Evolutionary conservation across 345 rosid species (phyloP), one percentile per base, ranked within the genome.

Genomic region (Syzygium aromaticum): DNA sequence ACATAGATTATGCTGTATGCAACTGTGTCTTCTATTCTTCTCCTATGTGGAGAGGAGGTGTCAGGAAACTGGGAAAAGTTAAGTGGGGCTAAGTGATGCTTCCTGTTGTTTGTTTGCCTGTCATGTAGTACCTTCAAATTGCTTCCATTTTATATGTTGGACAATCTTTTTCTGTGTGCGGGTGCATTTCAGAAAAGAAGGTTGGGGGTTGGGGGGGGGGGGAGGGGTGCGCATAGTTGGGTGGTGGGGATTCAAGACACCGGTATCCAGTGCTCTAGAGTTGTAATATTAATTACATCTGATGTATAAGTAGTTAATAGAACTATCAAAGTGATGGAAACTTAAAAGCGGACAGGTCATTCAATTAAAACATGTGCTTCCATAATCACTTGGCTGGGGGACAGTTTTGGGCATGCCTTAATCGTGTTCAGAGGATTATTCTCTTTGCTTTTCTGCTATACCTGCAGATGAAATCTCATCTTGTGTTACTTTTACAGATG

Each of bases 401-500:
- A 33, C 33, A 73, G 82, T 73, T 73, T 73, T 0, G 3, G 49
- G 53, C 56, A 40, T 57, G n/a, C 53, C 43, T 28, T 19, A 11
- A n/a, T 28, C 22, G 14, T 4, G 59, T 21, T 6, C 67, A 64
- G 46, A 52, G 7, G 54, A 51, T 30, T 52, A 53, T 86, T 54
- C 67, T n/a, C 53, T 28, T 23, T 17, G 51, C 40, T 82, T 84
- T 43, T 85, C 73, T 90, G 27, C 30, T 85, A 53, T 57, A 23
- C 88, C 86, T 90, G 17, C 63, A 51, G 82, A 38, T 11, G 82
- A 73, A 73, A 33, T 73, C 82, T 33, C 21, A 73, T 73, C 15
- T 73, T 73, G 49, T 38, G 19, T 33, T 73, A 73, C 82, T 73
- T 86, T 86, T 84, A 86, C 98, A 98, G 98, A 88, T 94, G 94